Conservation (phyloP, 371 early-diverging fungal genomes). For the Haplosporangium sp. region DNA sequence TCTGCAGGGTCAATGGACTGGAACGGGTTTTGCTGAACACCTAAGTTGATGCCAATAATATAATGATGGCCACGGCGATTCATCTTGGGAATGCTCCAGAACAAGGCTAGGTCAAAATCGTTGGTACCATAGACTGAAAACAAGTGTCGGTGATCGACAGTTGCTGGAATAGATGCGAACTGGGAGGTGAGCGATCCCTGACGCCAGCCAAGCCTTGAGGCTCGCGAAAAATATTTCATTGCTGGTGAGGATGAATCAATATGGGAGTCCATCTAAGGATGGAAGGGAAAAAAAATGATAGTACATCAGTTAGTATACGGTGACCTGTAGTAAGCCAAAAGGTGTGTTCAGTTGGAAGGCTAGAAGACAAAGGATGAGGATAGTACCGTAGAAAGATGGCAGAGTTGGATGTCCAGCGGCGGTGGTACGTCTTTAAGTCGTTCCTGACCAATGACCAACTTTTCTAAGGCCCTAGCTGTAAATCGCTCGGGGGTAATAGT, state of each 20-base stretch:
- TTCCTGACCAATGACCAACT: conserved; percentile 55
- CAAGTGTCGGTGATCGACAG: conserved; percentile 59
- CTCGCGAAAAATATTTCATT: conserved; percentile 72
- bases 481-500: conserved; percentile 62
- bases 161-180: conserved; percentile 70
- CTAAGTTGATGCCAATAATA: conserved; percentile 88
- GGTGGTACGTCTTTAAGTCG: conserved; percentile 46
- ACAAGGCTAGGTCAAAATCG: conserved; percentile 88
- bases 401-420: conserved; percentile 54
- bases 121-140: conserved; percentile 86
- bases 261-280: conserved; percentile 54
- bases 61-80: conserved; percentile 84
- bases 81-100: conserved; percentile 79
- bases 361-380: no score
- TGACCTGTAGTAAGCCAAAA: no score
- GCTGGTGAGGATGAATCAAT: conserved; percentile 63
- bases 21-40: conserved; percentile 80
- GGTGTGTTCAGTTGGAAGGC: no score
- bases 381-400: conserved; percentile 45
- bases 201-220: conserved; percentile 82
- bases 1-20: conserved; percentile 55
- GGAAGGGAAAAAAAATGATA: background rate
- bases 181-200: conserved; percentile 65
- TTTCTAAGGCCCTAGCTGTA: conserved; percentile 61
- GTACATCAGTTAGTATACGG: background rate